Percentiles rank a stretch among this genome's conserved stretches.
phyloP scores from a whole-genome alignment of 495 filamentous ascomycete species.

The Chaetomium fimeti region DNA sequence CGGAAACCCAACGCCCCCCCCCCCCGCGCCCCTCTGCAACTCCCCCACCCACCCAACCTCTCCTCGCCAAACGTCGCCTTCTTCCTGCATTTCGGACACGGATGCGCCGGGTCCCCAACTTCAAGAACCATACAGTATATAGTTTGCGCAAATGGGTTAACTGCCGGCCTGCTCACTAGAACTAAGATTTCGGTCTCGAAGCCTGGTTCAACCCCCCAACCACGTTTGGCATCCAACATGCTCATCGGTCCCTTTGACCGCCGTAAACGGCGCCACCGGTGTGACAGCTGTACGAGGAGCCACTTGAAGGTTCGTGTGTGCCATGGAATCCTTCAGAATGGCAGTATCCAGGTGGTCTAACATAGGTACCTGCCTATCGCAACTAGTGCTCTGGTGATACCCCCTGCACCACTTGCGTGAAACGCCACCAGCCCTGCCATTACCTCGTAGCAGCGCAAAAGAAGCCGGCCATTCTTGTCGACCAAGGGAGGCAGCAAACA shows the following conservation, averaged over 20 bases:
- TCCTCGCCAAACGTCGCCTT: no score
- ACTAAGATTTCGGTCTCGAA: background rate
- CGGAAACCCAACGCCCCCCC: no score
- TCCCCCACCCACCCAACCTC: no score
- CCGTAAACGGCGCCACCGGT: background rate
- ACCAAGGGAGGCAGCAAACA: background rate
- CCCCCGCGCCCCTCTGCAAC: no score
- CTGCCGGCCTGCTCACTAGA: no score
- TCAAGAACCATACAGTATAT: no score
- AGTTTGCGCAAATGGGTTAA: no score
- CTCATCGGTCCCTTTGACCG: slow-evolving; percentile 3
- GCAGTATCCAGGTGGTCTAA: background rate
- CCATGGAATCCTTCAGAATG: background rate
- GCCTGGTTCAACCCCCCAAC: background rate
- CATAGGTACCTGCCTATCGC: background rate
- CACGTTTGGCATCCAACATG: background rate
- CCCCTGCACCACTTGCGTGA: background rate
- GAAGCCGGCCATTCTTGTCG: background rate
- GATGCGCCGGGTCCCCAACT: no score
- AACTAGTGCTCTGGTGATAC: slow-evolving; percentile 1
- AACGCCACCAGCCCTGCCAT: background rate
- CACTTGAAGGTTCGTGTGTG: slow-evolving; percentile 1
- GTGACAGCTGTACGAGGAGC: background rate
- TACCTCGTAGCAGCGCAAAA: background rate
- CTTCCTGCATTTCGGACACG: no score